Base-by-base conservation (phyloP, 148 eudicot genomes). In the Arctostaphylos glauca region DNA sequence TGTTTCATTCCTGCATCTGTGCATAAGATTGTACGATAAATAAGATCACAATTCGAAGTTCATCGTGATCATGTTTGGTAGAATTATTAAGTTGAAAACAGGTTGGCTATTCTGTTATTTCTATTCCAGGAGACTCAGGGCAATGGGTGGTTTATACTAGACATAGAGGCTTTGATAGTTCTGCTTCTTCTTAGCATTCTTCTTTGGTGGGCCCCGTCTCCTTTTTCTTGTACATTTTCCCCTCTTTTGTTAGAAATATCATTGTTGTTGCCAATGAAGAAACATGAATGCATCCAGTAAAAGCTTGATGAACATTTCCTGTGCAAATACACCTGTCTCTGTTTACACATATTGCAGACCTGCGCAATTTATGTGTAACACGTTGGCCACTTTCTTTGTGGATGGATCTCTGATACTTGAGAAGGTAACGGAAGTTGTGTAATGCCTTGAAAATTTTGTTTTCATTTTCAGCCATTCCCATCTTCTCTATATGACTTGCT, bases 401-500 rank as follows among this genome's bases (percentile, higher is more conserved):
- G 55, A 66, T n/a, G 76, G 71, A 79, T 48, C 16, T 10, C 46
- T 48, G 14, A 55, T 66, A 2, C 47, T 12, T 59, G 75, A 48
- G 46, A 74, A 62, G 21, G 21, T 10, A 13, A 59, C 13, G 6
- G 23, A 41, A 53, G 54, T 58, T 48, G 16, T 66, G 31, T 54
- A 19, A 38, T 64, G 62, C 48, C n/a, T 71, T 38, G 5, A 70
- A 85, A 72, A 76, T 78, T 60, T 74, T n/a, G 3, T 50, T 48
- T 81, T 67, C 64, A 49, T 12, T 85, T 80, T 86, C 88, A 87
- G 99, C 90, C 94, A 62, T 90, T 96, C 84, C 98, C 94, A 6
- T 46, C 89, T 64, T 84, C 98, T 72, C 87, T 87, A 31, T 94
- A 93, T 84, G 92, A 90, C 77, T 83, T 96, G 86, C 84, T 96